Evolutionary conservation across 192 early-diverging fungal genomes (phyloP).

Genomic region (Chytriomyces hyalinus): DNA sequence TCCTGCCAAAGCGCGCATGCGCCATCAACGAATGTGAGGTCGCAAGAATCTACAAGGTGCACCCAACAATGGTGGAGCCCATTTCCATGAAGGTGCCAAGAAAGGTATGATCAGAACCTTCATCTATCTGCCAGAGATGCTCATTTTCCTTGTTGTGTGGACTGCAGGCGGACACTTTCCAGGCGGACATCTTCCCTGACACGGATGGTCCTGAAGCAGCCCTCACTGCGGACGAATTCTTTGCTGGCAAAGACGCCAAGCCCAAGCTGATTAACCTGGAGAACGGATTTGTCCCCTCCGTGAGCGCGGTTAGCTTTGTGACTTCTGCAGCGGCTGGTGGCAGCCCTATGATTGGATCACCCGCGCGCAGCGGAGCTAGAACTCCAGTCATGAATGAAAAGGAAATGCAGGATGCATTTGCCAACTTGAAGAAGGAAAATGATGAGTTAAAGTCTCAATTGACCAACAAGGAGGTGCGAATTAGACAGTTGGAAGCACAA

Average conservation of each 20-base stretch:
- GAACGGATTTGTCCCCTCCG: constrained; percentile 68
- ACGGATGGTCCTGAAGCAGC: constrained; percentile 79
- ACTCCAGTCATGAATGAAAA: constrained; percentile 52
- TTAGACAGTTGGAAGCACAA: constrained; percentile 81
- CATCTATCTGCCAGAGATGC: constrained; percentile 10
- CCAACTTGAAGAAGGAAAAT: constrained; percentile 77
- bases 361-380: constrained; percentile 3
- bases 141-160: not conserved
- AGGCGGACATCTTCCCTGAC: constrained; percentile 93
- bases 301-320: constrained; percentile 75
- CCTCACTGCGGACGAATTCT: constrained; percentile 90
- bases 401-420: constrained; percentile 76
- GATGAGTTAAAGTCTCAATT: constrained; percentile 80
- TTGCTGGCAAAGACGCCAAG: constrained; percentile 79
- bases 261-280: constrained; percentile 79
- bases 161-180: constrained; percentile 90
- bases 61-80: constrained; percentile 87
- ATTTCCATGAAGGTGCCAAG: constrained; percentile 96
- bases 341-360: constrained; percentile 1
- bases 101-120: constrained; percentile 61
- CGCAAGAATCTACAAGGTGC: constrained; percentile 92
- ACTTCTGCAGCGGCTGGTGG: constrained; percentile 64
- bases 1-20: constrained; percentile 91
- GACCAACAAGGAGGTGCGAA: constrained; percentile 70
- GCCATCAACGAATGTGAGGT: constrained; percentile 89